A percentile compares a stretch with the other conserved stretches of the same genome.
Conservation (phyloP, 257 asterid genomes). For the Nicotiana undulata region DNA sequence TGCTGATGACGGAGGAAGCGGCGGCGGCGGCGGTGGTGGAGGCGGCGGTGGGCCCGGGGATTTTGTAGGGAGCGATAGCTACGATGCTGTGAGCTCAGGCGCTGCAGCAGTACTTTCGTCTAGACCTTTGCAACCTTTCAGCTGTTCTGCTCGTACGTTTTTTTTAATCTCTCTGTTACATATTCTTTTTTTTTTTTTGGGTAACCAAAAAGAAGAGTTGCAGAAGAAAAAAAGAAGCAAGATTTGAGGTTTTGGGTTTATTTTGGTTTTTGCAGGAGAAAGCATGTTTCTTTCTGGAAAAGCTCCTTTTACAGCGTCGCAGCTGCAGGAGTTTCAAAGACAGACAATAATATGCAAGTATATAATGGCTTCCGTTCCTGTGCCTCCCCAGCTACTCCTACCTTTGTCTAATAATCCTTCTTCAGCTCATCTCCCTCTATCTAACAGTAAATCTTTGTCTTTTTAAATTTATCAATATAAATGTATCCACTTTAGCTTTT, state of each 20-base stretch:
- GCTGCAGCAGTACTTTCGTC: conserved; percentile 15
- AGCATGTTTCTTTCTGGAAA: conserved; percentile 21
- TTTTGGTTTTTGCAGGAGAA: conserved; percentile 16
- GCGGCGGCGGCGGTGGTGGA: no score
- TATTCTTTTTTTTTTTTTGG: not conserved
- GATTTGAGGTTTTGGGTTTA: not conserved
- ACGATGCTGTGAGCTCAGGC: conserved; percentile 8
- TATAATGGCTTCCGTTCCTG: conserved; percentile 42
- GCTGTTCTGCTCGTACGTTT: not conserved
- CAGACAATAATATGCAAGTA: conserved; percentile 50
- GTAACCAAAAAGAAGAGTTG: no score
- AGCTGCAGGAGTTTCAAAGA: conserved; percentile 61
- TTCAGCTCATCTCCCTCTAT: conserved; percentile 27
- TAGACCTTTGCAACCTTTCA: conserved; percentile 5
- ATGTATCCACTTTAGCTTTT: no score
- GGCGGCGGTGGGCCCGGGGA: conserved; percentile 20
- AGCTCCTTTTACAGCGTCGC: conserved; percentile 45
- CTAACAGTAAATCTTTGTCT: conserved; percentile 24
- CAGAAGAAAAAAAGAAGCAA: not conserved
- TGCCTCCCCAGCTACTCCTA: conserved; percentile 52
- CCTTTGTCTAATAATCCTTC: conserved; percentile 13
- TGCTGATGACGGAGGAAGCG: conserved; percentile 17
- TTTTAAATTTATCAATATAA: not conserved
- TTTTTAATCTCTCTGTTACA: not conserved
- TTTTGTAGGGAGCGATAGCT: conserved; percentile 5